phyloP scores from a whole-genome alignment of 768 basidiomycete genomes.

The Lepiota venenata region DNA sequence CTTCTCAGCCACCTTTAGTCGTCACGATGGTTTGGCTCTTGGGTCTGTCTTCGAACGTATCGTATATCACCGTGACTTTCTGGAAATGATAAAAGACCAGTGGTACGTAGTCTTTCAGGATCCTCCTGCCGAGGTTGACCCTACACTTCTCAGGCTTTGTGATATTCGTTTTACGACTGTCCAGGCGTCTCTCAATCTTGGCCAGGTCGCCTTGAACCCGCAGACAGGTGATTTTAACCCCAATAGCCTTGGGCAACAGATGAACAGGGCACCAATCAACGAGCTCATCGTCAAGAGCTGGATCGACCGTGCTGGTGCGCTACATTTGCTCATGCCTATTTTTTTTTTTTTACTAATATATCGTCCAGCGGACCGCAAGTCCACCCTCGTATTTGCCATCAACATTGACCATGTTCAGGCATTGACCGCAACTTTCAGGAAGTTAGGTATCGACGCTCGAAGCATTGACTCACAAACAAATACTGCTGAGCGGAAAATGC shows the following conservation, averaged over 20 bases:
- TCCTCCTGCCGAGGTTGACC: constrained; percentile 1
- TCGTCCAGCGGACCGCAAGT: constrained; percentile 57
- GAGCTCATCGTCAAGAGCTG: constrained; percentile 77
- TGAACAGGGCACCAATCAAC: constrained; percentile 81
- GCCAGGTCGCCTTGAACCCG: constrained; percentile 60
- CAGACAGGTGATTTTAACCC: constrained; percentile 80
- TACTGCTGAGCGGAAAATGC: constrained; percentile 52
- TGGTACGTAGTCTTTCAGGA: constrained; percentile 47
- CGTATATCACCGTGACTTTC: constrained; percentile 88
- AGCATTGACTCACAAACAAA: constrained; percentile 74
- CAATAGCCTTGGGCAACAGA: constrained; percentile 70
- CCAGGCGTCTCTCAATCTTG: constrained; percentile 67
- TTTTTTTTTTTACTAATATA: neutral
- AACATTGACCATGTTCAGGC: constrained; percentile 76
- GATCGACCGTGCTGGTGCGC: constrained; percentile 79
- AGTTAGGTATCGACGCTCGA: constrained; percentile 80
- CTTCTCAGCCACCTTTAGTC: constrained; percentile 92
- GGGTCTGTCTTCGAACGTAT: constrained; percentile 87
- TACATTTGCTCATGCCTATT: neutral
- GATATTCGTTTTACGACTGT: constrained; percentile 85
- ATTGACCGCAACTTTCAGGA: constrained; percentile 70
- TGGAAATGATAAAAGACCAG: constrained; percentile 90
- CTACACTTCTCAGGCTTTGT: constrained; percentile 60
- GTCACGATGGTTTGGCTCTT: constrained; percentile 88
- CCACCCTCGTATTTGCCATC: constrained; percentile 92